phyloP scores from a whole-genome alignment of 805 yeast genomes.

The Nakazawaea wickerhamii region DNA sequence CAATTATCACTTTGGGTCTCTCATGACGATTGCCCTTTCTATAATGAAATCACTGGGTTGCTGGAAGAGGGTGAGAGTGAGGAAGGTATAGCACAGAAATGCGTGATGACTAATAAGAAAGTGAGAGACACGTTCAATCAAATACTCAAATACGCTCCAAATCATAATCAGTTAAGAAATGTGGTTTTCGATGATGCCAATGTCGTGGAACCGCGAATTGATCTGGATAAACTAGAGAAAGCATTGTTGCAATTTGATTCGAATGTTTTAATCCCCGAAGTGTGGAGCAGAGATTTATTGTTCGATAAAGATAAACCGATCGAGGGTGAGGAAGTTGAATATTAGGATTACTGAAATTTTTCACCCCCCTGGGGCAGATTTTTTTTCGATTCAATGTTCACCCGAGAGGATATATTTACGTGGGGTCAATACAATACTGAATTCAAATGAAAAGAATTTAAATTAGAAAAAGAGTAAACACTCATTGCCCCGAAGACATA shows the following conservation, averaged over 20 bases:
- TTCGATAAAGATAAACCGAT: conserved; percentile 1
- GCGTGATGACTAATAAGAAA: not conserved
- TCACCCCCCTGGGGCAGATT: not conserved
- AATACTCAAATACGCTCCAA: not conserved
- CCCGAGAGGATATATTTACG: too few relatives aligned
- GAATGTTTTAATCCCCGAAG: conserved; percentile 4
- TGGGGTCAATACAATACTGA: too few relatives aligned
- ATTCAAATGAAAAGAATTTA: too few relatives aligned
- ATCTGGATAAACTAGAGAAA: not conserved
- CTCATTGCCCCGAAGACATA: too few relatives aligned
- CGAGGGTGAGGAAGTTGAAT: not conserved
- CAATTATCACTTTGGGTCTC: conserved; percentile 22
- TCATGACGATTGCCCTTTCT: conserved; percentile 17
- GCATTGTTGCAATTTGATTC: not conserved
- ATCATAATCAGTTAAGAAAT: not conserved
- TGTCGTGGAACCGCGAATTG: not conserved
- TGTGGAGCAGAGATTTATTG: conserved; percentile 2
- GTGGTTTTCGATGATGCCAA: not conserved
- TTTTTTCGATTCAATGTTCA: not conserved
- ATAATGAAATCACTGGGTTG: not conserved
- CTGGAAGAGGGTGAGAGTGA: not conserved
- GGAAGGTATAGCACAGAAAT: conserved; percentile 2
- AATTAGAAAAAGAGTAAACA: too few relatives aligned
- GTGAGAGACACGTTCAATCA: not conserved
- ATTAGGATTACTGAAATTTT: not conserved